Evolutionary conservation across 257 asterid species (phyloP), one percentile per base, ranked within the genome.

Genomic region (Prunella vulgaris): DNA sequence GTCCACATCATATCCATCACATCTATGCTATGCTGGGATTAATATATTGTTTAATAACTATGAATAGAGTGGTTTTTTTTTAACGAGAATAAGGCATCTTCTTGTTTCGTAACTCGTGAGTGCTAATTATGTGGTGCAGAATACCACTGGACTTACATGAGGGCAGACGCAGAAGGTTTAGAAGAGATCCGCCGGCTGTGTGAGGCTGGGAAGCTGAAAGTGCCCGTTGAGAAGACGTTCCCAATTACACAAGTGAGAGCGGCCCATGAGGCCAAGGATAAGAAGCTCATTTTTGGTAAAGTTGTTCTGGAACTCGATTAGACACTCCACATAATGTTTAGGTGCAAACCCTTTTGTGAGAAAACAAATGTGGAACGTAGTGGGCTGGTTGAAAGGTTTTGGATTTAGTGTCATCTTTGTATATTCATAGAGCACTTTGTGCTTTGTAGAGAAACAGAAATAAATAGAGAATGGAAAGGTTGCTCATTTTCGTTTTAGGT

Each of bases 91-190:
- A 10, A n/a, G 7, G 18, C 20, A 37, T 37, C 12, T 40, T 40
- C n/a, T 27, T 27, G 37, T 42, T 6, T 49, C 17, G 4, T 72
- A 62, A 72, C 40, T 10, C 46, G 14, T 74, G 44, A 3, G 0
- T 35, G 35, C 6, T 69, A 66, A 22, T 68, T 46, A 20, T 21
- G 20, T 27, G 53, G 71, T 62, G 62, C 96, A 94, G 99, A 86
- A 73, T 94, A 94, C 75, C 86, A 80, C 73, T 94, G 98, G 98
- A 86, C 82, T 33, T 94, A 89, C 83, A 94, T 92, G 99, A 87
- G 99, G 81, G 86, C 96, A 10, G 99, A 94, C 61, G 79, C 82
- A 4, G 98, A 94, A 81, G 99, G 96, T 21, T 79, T 94, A 71
- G 79, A 83, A 12, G 96, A 91, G 82, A 91, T 94, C 22, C 84